Evolutionary conservation across 805 yeast species (phyloP).

Genomic region (Yamadazyma insecticola): DNA sequence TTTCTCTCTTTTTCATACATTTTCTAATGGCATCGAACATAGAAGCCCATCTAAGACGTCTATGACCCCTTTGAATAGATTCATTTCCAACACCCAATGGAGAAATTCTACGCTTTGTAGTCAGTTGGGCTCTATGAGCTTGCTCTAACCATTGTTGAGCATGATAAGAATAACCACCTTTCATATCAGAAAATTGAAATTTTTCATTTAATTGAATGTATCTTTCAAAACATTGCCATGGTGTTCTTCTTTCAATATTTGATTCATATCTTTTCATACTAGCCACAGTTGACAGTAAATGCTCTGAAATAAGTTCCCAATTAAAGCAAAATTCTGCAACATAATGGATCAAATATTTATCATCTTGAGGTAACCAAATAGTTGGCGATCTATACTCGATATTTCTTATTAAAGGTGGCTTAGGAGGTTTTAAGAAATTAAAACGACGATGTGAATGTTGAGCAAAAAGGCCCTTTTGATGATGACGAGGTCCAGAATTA

Average conservation of each 20-base stretch:
- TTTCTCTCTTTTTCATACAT: conserved; percentile 84
- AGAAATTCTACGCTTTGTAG: conserved; percentile 82
- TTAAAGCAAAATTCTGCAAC: conserved; percentile 86
- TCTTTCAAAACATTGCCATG: conserved; percentile 98
- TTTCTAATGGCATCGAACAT: conserved; percentile 95
- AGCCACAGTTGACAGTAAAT: conserved; percentile 62
- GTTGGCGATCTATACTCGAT: conserved; percentile 85
- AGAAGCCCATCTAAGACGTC: conserved; percentile 90
- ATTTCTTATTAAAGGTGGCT: conserved; percentile 81
- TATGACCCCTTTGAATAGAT: conserved; percentile 89
- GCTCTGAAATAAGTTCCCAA: conserved; percentile 89
- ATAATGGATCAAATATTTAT: conserved; percentile 68
- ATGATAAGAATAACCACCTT: conserved; percentile 75
- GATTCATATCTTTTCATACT: conserved; percentile 62
- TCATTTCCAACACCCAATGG: conserved; percentile 94
- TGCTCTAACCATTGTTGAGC: conserved; percentile 93
- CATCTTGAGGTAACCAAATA: conserved; percentile 95
- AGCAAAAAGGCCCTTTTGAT: conserved; percentile 59
- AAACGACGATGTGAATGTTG: conserved; percentile 47
- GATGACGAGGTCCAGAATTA: conserved; percentile 28
- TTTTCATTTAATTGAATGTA: conserved; percentile 89
- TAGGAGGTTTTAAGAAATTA: conserved; percentile 76
- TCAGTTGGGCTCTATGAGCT: conserved; percentile 82
- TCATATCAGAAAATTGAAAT: conserved; percentile 81
- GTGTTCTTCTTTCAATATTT: conserved; percentile 90